These are phyloP conservation scores for Tuber melanosporum DNA, from an alignment of 495 filamentous ascomycete genomes.

Conservation along the genomic window DNA sequence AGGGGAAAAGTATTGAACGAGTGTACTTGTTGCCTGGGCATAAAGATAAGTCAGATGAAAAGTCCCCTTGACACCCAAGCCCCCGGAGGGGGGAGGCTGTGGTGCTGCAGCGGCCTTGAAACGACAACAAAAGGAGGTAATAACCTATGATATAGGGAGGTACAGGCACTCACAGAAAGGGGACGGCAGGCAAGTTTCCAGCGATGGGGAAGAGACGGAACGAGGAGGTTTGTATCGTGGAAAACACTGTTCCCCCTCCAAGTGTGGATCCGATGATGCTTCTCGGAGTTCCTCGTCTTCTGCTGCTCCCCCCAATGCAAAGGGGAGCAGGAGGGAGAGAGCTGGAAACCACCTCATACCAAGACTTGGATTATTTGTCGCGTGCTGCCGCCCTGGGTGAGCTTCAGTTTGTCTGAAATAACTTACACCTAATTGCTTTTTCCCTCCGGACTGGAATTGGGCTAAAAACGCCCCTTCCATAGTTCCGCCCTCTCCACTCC, in stretches of 20 bases:
- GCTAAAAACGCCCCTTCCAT: not conserved
- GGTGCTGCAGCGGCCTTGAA: slow-evolving; percentile 3
- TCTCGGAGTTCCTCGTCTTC: not conserved
- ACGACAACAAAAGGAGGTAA: not conserved
- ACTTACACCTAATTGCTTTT: not conserved
- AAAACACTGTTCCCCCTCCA: not conserved
- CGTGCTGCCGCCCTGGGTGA: slow-evolving; percentile 2
- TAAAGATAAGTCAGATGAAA: slow-evolving; percentile 2
- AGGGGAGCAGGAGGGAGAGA: not conserved
- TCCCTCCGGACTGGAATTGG: not conserved
- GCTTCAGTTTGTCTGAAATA: not conserved
- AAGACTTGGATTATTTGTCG: not conserved
- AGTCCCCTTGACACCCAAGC: not conserved
- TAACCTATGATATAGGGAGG: not conserved
- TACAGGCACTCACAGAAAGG: not conserved
- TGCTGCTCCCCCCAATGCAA: not conserved
- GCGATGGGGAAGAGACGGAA: not conserved
- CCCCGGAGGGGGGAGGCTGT: not conserved
- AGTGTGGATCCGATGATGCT: not conserved
- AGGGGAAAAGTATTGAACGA: slow-evolving; percentile 1
- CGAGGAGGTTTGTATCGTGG: not conserved
- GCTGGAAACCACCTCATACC: not conserved
- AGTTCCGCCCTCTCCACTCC: no score
- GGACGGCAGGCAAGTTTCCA: not conserved
- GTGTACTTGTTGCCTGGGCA: not conserved